Evolutionary conservation across 805 yeast species (phyloP).

Genomic region (Nematodospora valgi): DNA sequence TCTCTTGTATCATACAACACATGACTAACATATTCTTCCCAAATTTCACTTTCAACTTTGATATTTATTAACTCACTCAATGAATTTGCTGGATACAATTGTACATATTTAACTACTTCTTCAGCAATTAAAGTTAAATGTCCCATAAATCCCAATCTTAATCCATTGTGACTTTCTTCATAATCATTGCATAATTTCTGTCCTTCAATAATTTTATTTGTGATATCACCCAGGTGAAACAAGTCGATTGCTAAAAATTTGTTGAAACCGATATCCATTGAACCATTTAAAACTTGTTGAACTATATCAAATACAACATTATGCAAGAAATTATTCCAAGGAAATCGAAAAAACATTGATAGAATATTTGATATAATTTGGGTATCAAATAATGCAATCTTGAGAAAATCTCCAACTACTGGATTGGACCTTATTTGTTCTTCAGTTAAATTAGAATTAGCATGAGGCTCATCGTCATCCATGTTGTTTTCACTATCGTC

Average conservation of each 20-base stretch:
- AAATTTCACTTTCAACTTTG: slow-evolving; percentile 43
- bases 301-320: slow-evolving; percentile 47
- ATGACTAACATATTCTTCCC: slow-evolving; percentile 82
- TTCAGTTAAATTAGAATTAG: slow-evolving; percentile 41
- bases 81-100: slow-evolving; percentile 32
- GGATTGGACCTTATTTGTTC: slow-evolving; percentile 41
- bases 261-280: slow-evolving; percentile 48
- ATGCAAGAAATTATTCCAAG: slow-evolving; percentile 47
- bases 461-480: slow-evolving; percentile 41
- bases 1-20: slow-evolving; percentile 86
- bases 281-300: slow-evolving; percentile 45
- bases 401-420: slow-evolving; percentile 42
- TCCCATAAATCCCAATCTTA: slow-evolving; percentile 93
- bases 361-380: slow-evolving; percentile 41
- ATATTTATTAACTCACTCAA: slow-evolving; percentile 35
- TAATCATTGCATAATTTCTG: slow-evolving; percentile 64
- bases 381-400: slow-evolving; percentile 40
- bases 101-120: slow-evolving; percentile 88
- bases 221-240: slow-evolving; percentile 47
- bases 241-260: slow-evolving; percentile 52
- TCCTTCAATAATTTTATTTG: slow-evolving; percentile 40
- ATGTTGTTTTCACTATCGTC: slow-evolving; percentile 17
- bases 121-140: slow-evolving; percentile 92
- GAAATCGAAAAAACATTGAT: slow-evolving; percentile 43
- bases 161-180: slow-evolving; percentile 44